Evolutionary conservation across 140 eudicot genomes (phyloP).

Genomic region (Oenanthe javanica): DNA sequence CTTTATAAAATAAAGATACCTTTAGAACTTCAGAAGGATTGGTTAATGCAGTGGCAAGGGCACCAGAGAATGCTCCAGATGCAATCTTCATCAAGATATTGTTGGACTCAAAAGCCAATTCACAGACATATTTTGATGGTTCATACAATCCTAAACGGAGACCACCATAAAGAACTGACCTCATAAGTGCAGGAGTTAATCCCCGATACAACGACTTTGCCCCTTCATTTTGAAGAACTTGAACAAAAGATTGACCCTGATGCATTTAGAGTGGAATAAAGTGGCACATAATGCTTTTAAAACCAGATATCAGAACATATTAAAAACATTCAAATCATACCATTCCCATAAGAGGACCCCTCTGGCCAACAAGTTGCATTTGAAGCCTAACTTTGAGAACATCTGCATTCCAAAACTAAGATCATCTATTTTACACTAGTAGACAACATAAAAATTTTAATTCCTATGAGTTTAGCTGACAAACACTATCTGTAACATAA

Average conservation of each 20-base stretch:
- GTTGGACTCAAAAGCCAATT: conserved; percentile 94
- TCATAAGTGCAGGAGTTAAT: conserved; percentile 75
- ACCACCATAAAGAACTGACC: conserved; percentile 99
- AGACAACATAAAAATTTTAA: background rate
- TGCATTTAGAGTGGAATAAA: conserved; percentile 11
- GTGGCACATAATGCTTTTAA: conserved; percentile 8
- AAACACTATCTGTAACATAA: background rate
- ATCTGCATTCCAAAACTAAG: conserved; percentile 49
- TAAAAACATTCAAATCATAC: conserved; percentile 29
- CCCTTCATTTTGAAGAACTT: conserved; percentile 69
- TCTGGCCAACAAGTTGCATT: conserved; percentile 96
- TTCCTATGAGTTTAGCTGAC: background rate
- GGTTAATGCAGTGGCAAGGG: conserved; percentile 87
- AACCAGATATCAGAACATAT: conserved; percentile 1
- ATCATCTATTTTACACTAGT: background rate
- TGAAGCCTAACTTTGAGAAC: conserved; percentile 96
- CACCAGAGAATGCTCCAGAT: conserved; percentile 96
- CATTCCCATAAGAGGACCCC: conserved; percentile 92
- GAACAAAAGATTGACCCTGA: conserved; percentile 64
- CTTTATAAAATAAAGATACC: conserved; percentile 29
- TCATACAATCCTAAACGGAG: conserved; percentile 99
- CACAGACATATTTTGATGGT: conserved; percentile 89
- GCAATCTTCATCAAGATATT: conserved; percentile 90
- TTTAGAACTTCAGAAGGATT: conserved; percentile 87
- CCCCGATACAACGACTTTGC: conserved; percentile 69